Evolutionary conservation across 306 rosid genomes (phyloP).

Genomic region (Albizia julibrissin): DNA sequence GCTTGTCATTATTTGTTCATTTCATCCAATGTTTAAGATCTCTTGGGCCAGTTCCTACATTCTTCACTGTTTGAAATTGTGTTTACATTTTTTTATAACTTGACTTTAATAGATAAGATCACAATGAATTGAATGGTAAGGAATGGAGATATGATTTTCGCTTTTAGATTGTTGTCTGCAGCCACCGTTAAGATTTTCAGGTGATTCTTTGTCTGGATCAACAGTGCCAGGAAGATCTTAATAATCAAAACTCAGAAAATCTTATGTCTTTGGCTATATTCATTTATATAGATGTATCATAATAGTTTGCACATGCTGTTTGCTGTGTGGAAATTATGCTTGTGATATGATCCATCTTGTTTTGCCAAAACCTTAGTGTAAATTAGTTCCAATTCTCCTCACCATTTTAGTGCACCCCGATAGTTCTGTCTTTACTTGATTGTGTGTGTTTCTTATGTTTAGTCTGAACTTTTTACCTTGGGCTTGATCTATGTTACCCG

Average conservation of each 20-base stretch:
- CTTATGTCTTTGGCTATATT: slow-evolving; percentile 9
- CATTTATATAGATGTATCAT: background rate
- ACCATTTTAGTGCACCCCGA: slow-evolving; percentile 4
- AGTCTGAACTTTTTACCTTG: background rate
- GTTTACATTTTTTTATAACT: slow-evolving; percentile 10
- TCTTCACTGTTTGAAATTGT: slow-evolving; percentile 9
- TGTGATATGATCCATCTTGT: slow-evolving; percentile 13
- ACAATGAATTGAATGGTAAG: slow-evolving; percentile 14
- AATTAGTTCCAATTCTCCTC: background rate
- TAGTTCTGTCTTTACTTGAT: background rate
- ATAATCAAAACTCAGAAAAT: slow-evolving; percentile 6
- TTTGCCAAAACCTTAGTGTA: slow-evolving; percentile 12
- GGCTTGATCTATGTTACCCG: background rate
- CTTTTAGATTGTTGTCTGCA: slow-evolving; percentile 22
- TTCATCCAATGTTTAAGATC: slow-evolving; percentile 23
- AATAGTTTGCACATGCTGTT: slow-evolving; percentile 1
- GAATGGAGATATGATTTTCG: slow-evolving; percentile 17
- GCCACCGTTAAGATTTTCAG: background rate
- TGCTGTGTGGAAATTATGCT: slow-evolving; percentile 6
- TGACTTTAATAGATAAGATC: background rate
- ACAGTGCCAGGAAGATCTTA: background rate
- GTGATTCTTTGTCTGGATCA: slow-evolving; percentile 13
- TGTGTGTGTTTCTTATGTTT: background rate
- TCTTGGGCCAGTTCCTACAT: slow-evolving; percentile 20
- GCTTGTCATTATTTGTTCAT: slow-evolving; percentile 18